These are phyloP conservation scores for Schoenoplectus tabernaemontani DNA, from an alignment of 202 grass and related monocot species.

Conservation along the genomic window DNA sequence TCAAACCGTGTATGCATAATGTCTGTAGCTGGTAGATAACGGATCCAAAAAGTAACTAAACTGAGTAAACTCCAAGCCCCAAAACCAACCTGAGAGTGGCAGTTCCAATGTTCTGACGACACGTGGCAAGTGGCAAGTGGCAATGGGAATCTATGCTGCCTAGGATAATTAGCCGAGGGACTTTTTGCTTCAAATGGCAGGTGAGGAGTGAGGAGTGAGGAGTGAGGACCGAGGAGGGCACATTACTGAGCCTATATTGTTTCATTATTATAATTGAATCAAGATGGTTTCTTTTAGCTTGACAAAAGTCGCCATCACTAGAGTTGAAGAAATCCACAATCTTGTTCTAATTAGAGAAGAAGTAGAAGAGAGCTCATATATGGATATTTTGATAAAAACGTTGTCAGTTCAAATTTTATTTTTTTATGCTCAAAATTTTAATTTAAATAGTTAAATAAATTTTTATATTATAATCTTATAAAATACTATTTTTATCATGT, in stretches of 20 bases:
- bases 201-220: too few species aligned
- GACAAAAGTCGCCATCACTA: neutral
- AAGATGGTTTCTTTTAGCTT: neutral
- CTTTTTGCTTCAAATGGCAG: neutral
- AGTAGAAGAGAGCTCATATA: too few species aligned
- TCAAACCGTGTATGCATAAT: too few species aligned
- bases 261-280: neutral
- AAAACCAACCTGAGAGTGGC: neutral
- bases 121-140: too few species aligned
- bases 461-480: too few species aligned
- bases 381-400: too few species aligned
- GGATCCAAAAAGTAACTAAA: neutral
- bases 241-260: neutral
- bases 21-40: too few species aligned
- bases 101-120: neutral
- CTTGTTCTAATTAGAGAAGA: too few species aligned
- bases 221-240: neutral
- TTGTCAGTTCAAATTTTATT: too few species aligned
- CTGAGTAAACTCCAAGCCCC: neutral
- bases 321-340: neutral
- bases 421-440: too few species aligned
- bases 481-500: too few species aligned
- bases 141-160: constrained; percentile 2
- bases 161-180: neutral
- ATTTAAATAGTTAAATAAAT: too few species aligned